A percentile compares a stretch with the other conserved stretches of the same genome.
phyloP scores from a whole-genome alignment of 164 flowering plant genomes.

The Warburgia ugandensis region DNA sequence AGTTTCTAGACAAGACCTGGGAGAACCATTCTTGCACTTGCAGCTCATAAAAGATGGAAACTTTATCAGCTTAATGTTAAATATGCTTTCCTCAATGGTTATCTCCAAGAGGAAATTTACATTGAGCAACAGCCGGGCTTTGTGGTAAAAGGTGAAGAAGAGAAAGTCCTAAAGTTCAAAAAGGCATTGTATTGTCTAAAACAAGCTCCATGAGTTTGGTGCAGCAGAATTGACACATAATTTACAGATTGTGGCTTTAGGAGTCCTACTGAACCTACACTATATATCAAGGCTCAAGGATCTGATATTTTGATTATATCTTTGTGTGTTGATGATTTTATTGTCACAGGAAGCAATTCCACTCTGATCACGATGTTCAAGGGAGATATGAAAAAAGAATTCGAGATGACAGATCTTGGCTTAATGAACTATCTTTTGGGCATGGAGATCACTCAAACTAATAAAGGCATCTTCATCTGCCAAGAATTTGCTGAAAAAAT shows the following conservation, averaged over 20 bases:
- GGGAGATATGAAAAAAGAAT: background rate
- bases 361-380: background rate
- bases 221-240: background rate
- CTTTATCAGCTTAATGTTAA: slow-evolving; percentile 6
- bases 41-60: background rate
- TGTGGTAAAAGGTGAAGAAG: background rate
- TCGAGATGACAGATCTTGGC: no score
- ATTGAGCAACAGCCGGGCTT: slow-evolving; percentile 3
- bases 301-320: background rate
- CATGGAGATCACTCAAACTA: background rate
- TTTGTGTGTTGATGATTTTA: background rate
- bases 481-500: background rate
- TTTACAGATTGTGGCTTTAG: background rate
- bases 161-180: background rate
- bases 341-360: background rate
- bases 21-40: background rate
- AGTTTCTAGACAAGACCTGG: background rate
- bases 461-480: background rate
- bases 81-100: slow-evolving; percentile 6
- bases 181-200: slow-evolving; percentile 5
- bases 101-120: slow-evolving; percentile 1
- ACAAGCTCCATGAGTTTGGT: slow-evolving; percentile 2
- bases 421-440: no score
- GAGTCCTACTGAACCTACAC: background rate
- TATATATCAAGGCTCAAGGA: background rate